Base-by-base conservation (phyloP, 169 alveolate genomes). In the Theileria equi region DNA sequence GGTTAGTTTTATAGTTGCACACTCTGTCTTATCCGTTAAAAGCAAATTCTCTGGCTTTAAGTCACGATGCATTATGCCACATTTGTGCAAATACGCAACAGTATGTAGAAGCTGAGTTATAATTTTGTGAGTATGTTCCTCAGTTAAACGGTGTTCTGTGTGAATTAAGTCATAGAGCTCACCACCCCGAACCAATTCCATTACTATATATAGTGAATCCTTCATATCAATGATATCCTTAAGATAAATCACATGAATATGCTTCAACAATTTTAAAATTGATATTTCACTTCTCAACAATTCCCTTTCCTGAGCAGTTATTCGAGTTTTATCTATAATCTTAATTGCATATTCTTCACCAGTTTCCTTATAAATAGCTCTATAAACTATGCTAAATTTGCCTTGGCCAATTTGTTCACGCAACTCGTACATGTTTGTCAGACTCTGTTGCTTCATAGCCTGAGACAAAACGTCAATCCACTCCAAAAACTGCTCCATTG, bases 21-120 rank as follows among this genome's bases (percentile, higher is more conserved):
- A 91, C 50, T 82, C 92, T n/a, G 93, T 90, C 59, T 90, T 89
- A 55, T 94, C 95, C 40, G 94, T 91, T 57, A 95, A 84, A 50
- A 96, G 85, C 11, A 96, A 88, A 83, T 96, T 95, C 77, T 96
- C 99, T 21, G 99, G 99, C 65, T 96, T 96, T 35, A 96, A 69
- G 88, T 96, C 99, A 17, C 98, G 62, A 62, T 96, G 99, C 54
- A 94, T 89, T 17, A 96, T 94, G 48, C 97, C 96, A 66, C 96
- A 93, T 43, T 90, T 84, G 84, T 96, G 99, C 60, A 95, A 88
- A 81, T 95, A 96, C 34, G 92, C 95, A 26, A 96, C 95, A 8
- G 98, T 97, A 26, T 87, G 81, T 57, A 95, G 88, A 53, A 96
- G 74, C 80, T 95, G 98, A 29, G 91, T 63, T 65, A 94, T 87